Percentiles rank a stretch among this genome's conserved stretches.
Conservation (phyloP, 805 yeast genomes). For the Henningerozyma blattae region DNA sequence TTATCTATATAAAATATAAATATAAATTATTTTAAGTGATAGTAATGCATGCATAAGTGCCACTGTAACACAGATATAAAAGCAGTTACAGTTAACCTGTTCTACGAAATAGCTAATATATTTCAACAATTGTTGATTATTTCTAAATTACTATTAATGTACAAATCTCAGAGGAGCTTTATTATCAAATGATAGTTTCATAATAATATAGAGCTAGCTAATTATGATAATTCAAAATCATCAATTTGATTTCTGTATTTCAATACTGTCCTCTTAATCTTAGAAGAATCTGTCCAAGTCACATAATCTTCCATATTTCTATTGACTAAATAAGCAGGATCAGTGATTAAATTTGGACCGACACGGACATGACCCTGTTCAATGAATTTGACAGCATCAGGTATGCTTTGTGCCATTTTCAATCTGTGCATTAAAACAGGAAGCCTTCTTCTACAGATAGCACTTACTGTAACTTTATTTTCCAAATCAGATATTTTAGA, state of each 20-base stretch:
- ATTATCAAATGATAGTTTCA: too few relatives aligned
- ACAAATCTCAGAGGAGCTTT: too few relatives aligned
- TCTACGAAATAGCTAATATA: too few relatives aligned
- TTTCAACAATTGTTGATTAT: too few relatives aligned
- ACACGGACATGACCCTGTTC: slow-evolving; percentile 98
- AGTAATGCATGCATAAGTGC: too few relatives aligned
- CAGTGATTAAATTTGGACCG: slow-evolving; percentile 92
- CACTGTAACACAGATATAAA: too few relatives aligned
- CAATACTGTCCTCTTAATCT: slow-evolving; percentile 81
- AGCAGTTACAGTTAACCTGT: too few relatives aligned
- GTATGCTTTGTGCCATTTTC: slow-evolving; percentile 82
- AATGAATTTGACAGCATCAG: slow-evolving; percentile 81
- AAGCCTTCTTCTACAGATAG: slow-evolving; percentile 81
- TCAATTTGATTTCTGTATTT: slow-evolving; percentile 70
- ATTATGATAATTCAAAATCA: slow-evolving; percentile 39
- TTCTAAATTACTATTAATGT: too few relatives aligned
- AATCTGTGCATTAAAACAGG: slow-evolving; percentile 91
- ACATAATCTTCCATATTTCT: slow-evolving; percentile 91
- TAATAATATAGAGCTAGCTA: too few relatives aligned
- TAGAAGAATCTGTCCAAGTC: slow-evolving; percentile 95
- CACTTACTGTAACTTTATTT: slow-evolving; percentile 83
- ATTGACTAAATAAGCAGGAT: slow-evolving; percentile 89
- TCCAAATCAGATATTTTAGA: slow-evolving; percentile 88
- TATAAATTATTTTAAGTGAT: too few relatives aligned
- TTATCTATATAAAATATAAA: too few relatives aligned